Conservation (phyloP, 768 basidiomycete genomes). For the Suillus discolor region DNA sequence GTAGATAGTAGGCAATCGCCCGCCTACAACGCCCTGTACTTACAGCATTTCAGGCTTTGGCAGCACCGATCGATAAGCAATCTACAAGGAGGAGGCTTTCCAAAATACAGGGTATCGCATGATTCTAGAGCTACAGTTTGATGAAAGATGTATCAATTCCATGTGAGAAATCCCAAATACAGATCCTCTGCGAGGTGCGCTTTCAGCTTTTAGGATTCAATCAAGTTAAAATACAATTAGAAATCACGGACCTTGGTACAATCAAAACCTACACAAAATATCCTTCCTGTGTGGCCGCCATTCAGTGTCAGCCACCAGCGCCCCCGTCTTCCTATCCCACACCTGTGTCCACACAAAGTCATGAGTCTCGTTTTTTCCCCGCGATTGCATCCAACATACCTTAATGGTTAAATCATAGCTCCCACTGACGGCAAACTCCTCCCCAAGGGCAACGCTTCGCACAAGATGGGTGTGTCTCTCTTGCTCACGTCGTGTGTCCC, state of each 20-base stretch:
- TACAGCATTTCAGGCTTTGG: slow-evolving; percentile 5
- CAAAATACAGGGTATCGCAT: slow-evolving; percentile 11
- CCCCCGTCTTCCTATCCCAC: slow-evolving; percentile 79
- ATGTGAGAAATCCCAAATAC: slow-evolving; percentile 82
- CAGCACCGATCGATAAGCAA: background rate
- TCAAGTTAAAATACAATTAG: background rate
- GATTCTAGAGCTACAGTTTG: slow-evolving; percentile 34
- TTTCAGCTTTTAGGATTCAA: slow-evolving; percentile 13
- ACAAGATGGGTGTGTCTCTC: slow-evolving; percentile 72
- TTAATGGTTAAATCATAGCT: slow-evolving; percentile 87
- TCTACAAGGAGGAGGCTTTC: slow-evolving; percentile 11
- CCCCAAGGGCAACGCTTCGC: slow-evolving; percentile 70
- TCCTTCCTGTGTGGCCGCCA: slow-evolving; percentile 76
- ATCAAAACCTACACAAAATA: slow-evolving; percentile 86
- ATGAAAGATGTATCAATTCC: slow-evolving; percentile 74
- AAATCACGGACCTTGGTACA: slow-evolving; percentile 62
- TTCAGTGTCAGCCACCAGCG: slow-evolving; percentile 72
- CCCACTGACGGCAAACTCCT: slow-evolving; percentile 78
- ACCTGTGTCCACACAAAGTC: slow-evolving; percentile 46
- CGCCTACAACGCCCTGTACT: slow-evolving; percentile 11
- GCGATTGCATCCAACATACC: slow-evolving; percentile 40
- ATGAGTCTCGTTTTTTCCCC: slow-evolving; percentile 6
- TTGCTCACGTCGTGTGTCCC: slow-evolving; percentile 22
- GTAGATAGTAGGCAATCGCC: background rate
- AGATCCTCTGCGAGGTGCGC: slow-evolving; percentile 53